Base-by-base conservation (phyloP, 306 rosid species). In the Vicia sativa region DNA sequence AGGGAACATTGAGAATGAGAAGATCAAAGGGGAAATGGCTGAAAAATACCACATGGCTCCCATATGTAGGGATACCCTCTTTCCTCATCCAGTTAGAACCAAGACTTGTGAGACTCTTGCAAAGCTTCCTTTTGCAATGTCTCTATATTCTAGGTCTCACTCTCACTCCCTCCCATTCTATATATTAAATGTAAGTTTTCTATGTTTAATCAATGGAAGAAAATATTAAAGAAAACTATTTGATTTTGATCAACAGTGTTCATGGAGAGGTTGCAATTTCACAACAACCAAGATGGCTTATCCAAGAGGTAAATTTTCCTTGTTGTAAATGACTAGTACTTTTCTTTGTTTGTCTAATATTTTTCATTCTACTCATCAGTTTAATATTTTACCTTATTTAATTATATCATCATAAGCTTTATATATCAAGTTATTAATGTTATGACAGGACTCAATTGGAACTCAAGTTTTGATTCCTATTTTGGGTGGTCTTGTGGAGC, bases 241-340 rank as follows among this genome's bases (percentile, higher is more conserved):
- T 21, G 58, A 48, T 7, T n/a, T 55, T 58, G 58, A 48, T 7
- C 5, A 75, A 85, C 58, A 66, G 97, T 81, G 75, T 80, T 42
- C 96, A 87, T 77, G 88, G 89, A 18, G 97, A 91, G 41, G 91
- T 82, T 76, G 87, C 88, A 67, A 76, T 91, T 54, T 89, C 96
- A 60, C 74, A 82, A 53, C 86, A 87, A 75, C 83, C 97, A 73
- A 89, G 58, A 16, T 91, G 96, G 98, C 41, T 82, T 68, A 67
- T 41, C 44, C 64, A 72, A 48, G 81, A 74, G 74, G 85, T 60
- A 68, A 58, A 26, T 52, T 25, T 26, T 6, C 6, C 3, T 52
- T 3, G 19, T 62, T 5, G 21, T 62, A 2, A 72, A 35, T 58
- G 52, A 34, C 52, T 37, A 18, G 9, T 70, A 57, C 57, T 19